Evolutionary conservation across 2,329 filamentous ascomycete species (phyloP).

Genomic region (Exophiala sp.): DNA sequence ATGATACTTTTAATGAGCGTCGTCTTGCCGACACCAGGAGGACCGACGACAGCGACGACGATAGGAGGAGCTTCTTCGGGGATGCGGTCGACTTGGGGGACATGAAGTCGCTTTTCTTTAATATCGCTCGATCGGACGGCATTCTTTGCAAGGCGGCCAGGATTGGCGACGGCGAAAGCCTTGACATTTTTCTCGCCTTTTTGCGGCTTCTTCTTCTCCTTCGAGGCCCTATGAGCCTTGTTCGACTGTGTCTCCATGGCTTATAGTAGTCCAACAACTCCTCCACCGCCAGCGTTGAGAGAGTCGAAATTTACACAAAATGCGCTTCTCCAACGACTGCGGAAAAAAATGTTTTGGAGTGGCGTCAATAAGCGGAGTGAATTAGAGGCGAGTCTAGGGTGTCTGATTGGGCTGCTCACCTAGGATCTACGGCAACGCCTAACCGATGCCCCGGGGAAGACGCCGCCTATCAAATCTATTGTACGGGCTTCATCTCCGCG

Average conservation of each 20-base stretch:
- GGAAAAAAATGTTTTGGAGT: conserved; percentile 9
- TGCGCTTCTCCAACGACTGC: background rate
- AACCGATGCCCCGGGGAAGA: background rate
- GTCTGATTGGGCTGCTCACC: background rate
- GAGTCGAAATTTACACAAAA: background rate
- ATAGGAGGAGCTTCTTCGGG: conserved; percentile 93
- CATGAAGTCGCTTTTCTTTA: conserved; percentile 89
- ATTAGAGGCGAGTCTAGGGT: background rate
- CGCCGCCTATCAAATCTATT: too few relatives aligned
- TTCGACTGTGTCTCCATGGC: conserved; percentile 78
- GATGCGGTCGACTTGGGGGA: conserved; percentile 90
- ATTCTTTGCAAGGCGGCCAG: conserved; percentile 73
- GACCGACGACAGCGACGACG: conserved; percentile 89
- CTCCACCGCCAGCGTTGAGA: conserved; percentile 8
- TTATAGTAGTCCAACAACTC: conserved; percentile 6
- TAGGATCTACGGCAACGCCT: background rate
- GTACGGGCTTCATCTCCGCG: too few relatives aligned
- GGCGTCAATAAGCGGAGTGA: background rate
- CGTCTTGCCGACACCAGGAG: conserved; percentile 92
- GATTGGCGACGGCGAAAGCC: conserved; percentile 80
- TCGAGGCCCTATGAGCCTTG: conserved; percentile 77
- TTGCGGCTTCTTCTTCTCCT: conserved; percentile 78
- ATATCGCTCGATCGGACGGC: conserved; percentile 56
- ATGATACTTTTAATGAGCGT: conserved; percentile 93
- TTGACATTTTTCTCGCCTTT: conserved; percentile 77